These are phyloP conservation scores for Ilyonectria destructans DNA, from an alignment of 2,329 filamentous ascomycete species.

Conservation along the genomic window DNA sequence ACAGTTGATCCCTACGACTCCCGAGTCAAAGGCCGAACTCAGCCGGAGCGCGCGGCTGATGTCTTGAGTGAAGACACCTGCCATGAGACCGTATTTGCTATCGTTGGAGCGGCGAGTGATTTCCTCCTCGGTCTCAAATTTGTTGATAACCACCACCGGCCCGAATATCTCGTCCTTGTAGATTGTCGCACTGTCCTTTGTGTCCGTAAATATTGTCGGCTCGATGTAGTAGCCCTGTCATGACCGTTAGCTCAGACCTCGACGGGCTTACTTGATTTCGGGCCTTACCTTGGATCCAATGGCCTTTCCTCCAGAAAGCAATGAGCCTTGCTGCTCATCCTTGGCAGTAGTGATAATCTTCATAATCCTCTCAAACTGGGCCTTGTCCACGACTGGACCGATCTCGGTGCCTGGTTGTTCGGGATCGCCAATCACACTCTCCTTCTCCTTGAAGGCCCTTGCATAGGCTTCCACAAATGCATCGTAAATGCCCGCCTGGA, in stretches of 20 bases:
- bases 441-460: constrained; percentile 60
- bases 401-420: constrained; percentile 51
- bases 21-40: constrained; percentile 72
- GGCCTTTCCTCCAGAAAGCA: constrained; percentile 22
- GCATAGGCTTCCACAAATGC: constrained; percentile 75
- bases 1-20: constrained; percentile 80
- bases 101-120: constrained; percentile 10
- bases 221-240: constrained; percentile 45
- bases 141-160: constrained; percentile 71
- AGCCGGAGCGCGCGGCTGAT: constrained; percentile 74
- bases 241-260: background rate
- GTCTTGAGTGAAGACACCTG: constrained; percentile 72
- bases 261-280: too few relatives aligned
- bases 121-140: constrained; percentile 43
- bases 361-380: constrained; percentile 64
- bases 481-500: constrained; percentile 63
- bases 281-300: constrained; percentile 44
- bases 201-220: constrained; percentile 49
- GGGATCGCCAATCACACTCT: constrained; percentile 55
- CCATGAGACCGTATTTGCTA: constrained; percentile 53
- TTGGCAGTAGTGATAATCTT: constrained; percentile 62
- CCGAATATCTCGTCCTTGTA: constrained; percentile 57
- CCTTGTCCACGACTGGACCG: constrained; percentile 66
- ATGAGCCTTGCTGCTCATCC: constrained; percentile 29
- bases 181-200: constrained; percentile 12